Percentiles rank a stretch among this genome's conserved stretches.
phyloP scores from a whole-genome alignment of 495 filamentous ascomycete species.

The Symbiotaphrina buchneri region DNA sequence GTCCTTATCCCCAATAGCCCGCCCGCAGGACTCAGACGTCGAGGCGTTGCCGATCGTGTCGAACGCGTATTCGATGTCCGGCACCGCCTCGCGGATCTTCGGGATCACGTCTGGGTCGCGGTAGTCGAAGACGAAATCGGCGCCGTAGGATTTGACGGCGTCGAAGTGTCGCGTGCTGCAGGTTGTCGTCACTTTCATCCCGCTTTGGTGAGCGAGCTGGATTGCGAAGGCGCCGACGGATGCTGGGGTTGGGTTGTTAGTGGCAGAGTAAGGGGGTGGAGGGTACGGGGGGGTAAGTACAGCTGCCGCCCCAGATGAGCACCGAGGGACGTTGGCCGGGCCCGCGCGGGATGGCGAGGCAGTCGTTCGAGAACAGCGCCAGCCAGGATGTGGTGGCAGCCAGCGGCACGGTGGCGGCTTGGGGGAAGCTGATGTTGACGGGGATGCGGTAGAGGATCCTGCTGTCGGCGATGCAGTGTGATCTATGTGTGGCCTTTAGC shows the following conservation, averaged over 20 bases:
- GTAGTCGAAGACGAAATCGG: conserved; percentile 5
- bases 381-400: conserved; percentile 13
- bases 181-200: conserved; percentile 8
- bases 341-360: conserved; percentile 8
- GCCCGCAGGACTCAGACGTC: conserved; percentile 8
- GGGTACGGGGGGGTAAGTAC: conserved; percentile 3
- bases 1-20: conserved; percentile 3
- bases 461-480: conserved; percentile 12
- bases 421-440: conserved; percentile 5
- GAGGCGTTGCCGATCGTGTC: conserved; percentile 12
- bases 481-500: no score
- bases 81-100: conserved; percentile 7
- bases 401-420: conserved; percentile 12
- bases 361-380: conserved; percentile 10
- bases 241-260: conserved; percentile 4
- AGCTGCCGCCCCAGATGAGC: conserved; percentile 15
- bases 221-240: conserved; percentile 15
- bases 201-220: conserved; percentile 10
- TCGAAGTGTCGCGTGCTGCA: conserved; percentile 1
- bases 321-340: conserved; percentile 6
- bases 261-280: neutral
- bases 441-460: conserved; percentile 11
- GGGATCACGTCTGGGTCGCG: conserved; percentile 4
- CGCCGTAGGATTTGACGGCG: conserved; percentile 2
- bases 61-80: conserved; percentile 8